Evolutionary conservation across 2,329 filamentous ascomycete species (phyloP).

Genomic region (Talaromyces sp.): DNA sequence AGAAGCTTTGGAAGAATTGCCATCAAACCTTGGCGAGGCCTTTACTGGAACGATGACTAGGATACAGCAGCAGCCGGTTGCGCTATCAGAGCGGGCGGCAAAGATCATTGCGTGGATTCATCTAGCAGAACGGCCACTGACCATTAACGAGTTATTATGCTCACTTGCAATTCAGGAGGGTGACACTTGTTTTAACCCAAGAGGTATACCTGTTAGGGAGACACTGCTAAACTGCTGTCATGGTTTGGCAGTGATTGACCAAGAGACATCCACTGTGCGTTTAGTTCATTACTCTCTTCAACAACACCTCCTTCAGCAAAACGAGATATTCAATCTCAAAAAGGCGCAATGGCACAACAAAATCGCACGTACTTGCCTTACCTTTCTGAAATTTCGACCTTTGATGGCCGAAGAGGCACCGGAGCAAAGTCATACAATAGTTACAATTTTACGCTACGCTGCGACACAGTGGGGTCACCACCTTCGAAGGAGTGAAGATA

Average conservation of each 20-base stretch:
- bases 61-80: constrained; percentile 5
- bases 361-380: not conserved
- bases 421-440: not conserved
- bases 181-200: not conserved
- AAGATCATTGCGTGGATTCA: constrained; percentile 9
- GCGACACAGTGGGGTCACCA: not conserved
- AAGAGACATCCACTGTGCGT: not conserved
- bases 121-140: constrained; percentile 1
- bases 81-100: not conserved
- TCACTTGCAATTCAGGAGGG: not conserved
- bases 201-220: not conserved
- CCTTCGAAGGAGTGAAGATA: not conserved
- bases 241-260: not conserved
- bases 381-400: not conserved
- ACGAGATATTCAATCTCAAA: not conserved
- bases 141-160: not conserved
- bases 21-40: not conserved
- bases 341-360: not conserved
- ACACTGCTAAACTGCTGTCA: not conserved
- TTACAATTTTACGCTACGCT: not conserved
- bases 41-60: constrained; percentile 7
- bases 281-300: not conserved
- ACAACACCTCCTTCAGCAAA: not conserved
- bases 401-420: not conserved
- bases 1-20: constrained; percentile 6